Conservation (phyloP, 768 basidiomycete genomes). For the Tricholoma matsutake region DNA sequence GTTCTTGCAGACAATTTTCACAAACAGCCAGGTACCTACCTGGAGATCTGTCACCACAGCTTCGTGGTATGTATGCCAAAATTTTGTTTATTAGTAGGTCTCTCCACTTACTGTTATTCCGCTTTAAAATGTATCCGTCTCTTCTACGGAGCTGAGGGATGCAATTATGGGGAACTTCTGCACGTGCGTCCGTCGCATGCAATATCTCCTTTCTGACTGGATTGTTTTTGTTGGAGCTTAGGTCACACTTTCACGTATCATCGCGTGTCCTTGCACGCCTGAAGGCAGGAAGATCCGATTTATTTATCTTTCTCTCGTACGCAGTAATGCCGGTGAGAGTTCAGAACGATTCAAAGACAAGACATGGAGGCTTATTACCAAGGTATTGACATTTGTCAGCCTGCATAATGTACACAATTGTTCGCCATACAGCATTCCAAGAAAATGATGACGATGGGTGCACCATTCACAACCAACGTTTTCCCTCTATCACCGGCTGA, state of each 20-base stretch:
- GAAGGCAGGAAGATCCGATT: neutral
- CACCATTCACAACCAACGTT: neutral
- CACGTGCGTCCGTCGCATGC: neutral
- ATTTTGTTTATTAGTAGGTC: neutral
- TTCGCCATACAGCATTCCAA: neutral
- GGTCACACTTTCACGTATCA: neutral
- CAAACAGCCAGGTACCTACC: neutral
- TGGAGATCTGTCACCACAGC: neutral
- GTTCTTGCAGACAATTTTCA: neutral
- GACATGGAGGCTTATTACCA: neutral
- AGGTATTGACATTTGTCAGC: neutral
- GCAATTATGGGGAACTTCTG: neutral
- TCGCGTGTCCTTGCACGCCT: neutral
- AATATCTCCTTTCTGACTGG: constrained; percentile 1
- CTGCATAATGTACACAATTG: neutral
- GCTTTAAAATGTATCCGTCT: neutral
- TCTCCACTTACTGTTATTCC: neutral
- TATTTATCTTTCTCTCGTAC: neutral
- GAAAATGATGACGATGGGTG: neutral
- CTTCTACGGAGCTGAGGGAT: neutral
- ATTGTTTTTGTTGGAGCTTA: neutral
- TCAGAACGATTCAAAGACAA: neutral
- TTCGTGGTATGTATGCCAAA: neutral
- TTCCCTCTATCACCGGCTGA: neutral
- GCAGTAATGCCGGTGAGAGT: neutral